phyloP scores from a whole-genome alignment of 352 stramenopile species.

The Thraustochytrium sp. region DNA sequence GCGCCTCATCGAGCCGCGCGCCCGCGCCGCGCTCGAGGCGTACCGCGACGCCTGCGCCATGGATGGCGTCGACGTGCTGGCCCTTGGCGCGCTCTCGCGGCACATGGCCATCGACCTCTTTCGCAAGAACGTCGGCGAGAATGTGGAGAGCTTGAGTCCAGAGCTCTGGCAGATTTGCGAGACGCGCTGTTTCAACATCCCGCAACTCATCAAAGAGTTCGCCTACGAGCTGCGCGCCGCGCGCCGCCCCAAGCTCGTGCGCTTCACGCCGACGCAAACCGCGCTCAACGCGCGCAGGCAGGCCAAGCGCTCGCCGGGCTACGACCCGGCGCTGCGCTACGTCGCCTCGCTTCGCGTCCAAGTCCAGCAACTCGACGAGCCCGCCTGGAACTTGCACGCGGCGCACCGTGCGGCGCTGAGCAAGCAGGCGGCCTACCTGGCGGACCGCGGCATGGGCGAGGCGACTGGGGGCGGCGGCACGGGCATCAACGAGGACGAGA shows the following conservation, averaged over 20 bases:
- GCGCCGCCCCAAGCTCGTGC: not conserved
- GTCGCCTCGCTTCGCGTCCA: conserved; percentile 1
- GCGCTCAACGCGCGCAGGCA: not conserved
- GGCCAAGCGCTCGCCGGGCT: not conserved
- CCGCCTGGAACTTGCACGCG: conserved; percentile 27
- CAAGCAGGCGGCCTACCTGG: conserved; percentile 10
- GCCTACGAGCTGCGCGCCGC: conserved; percentile 18
- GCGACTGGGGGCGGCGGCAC: too few species aligned
- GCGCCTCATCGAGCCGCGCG: not conserved
- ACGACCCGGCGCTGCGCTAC: not conserved
- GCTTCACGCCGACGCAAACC: not conserved
- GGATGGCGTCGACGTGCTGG: not conserved
- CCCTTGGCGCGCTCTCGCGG: not conserved
- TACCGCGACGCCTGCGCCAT: not conserved
- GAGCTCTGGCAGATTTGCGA: conserved; percentile 31
- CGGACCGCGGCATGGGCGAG: not conserved
- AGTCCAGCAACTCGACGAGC: conserved; percentile 29
- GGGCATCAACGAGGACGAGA: not conserved
- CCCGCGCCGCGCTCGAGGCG: not conserved
- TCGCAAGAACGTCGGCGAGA: conserved; percentile 23
- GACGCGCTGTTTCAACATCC: conserved; percentile 35
- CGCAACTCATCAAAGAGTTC: conserved; percentile 39
- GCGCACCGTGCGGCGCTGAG: conserved; percentile 2
- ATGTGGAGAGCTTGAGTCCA: not conserved
- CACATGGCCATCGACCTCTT: not conserved